Conservation (phyloP, 306 rosid species). For the Comarum palustre region DNA sequence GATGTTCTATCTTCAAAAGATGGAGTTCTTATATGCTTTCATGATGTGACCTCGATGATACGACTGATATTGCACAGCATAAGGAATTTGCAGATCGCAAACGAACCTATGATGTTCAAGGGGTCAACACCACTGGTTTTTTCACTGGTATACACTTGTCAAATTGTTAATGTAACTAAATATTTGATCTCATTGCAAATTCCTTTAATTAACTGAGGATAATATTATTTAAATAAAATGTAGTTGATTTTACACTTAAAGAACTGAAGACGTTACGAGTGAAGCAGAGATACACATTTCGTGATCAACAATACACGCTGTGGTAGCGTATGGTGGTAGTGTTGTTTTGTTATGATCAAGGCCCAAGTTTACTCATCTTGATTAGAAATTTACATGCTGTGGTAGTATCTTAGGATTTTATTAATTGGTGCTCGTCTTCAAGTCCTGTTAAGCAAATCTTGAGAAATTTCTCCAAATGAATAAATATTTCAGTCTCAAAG, state of each 20-base stretch:
- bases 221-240: constrained; percentile 16
- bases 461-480: neutral
- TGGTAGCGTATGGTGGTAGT: no score
- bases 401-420: no score
- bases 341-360: no score
- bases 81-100: constrained; percentile 67
- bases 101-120: constrained; percentile 81
- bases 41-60: constrained; percentile 71
- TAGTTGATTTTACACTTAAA: constrained; percentile 83
- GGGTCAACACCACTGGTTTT: constrained; percentile 62
- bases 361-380: no score
- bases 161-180: neutral
- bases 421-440: neutral
- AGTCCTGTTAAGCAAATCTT: neutral
- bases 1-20: constrained; percentile 85
- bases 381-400: no score
- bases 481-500: constrained; percentile 20
- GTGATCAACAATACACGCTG: no score
- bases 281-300: constrained; percentile 63
- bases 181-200: constrained; percentile 7
- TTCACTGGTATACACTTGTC: constrained; percentile 48
- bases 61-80: constrained; percentile 60
- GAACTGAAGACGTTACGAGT: constrained; percentile 70
- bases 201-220: constrained; percentile 13
- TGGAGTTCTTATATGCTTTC: constrained; percentile 83